Conservation (phyloP, 1,139 yeast genomes). For the Zygosaccharomyces sapae region DNA sequence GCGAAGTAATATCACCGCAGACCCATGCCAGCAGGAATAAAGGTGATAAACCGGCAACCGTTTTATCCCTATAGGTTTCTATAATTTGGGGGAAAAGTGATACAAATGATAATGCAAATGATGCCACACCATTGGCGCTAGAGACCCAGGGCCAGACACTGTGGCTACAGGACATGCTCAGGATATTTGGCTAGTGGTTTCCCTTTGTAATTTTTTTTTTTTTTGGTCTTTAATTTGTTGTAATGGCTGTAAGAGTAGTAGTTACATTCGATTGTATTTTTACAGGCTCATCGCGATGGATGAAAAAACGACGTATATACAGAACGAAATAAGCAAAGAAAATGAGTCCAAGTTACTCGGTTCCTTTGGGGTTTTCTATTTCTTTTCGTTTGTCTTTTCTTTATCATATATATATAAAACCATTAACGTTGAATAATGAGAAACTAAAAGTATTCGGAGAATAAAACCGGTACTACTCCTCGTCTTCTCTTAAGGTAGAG, state of each 20-base stretch:
- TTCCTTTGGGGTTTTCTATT: neutral
- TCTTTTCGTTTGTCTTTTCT: neutral
- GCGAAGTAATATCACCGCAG: slow-evolving; percentile 76
- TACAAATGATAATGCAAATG: slow-evolving; percentile 68
- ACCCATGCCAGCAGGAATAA: slow-evolving; percentile 75
- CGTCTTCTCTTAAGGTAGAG: neutral
- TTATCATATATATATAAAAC: neutral
- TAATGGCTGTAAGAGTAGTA: neutral
- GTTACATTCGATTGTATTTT: neutral
- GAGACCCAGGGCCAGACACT: slow-evolving; percentile 33
- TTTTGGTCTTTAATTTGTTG: neutral
- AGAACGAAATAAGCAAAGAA: neutral
- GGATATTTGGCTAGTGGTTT: neutral
- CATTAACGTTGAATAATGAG: neutral
- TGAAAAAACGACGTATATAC: neutral
- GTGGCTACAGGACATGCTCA: slow-evolving; percentile 19
- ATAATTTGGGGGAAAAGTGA: slow-evolving; percentile 87
- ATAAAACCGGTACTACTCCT: neutral
- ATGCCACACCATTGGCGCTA: slow-evolving; percentile 44
- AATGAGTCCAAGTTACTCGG: neutral
- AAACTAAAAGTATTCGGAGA: neutral
- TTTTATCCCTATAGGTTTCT: slow-evolving; percentile 67
- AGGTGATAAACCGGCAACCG: slow-evolving; percentile 86
- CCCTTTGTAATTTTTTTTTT: neutral
- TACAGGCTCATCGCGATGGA: neutral